Percentiles rank a stretch among this genome's conserved stretches.
phyloP scores from a whole-genome alignment of 1,139 yeast genomes.

The Suhomyces taliae region DNA sequence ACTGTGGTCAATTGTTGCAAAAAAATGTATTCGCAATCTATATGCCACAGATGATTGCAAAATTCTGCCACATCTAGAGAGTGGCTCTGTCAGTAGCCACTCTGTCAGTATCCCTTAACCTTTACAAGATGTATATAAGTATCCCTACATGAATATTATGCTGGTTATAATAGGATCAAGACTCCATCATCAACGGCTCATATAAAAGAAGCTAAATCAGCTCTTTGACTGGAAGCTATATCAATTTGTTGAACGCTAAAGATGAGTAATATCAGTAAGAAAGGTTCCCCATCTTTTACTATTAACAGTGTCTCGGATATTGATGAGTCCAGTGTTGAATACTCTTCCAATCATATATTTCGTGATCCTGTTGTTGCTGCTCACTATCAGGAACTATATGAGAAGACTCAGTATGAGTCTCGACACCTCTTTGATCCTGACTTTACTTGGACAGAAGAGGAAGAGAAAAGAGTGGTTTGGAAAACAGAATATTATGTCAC shows the following conservation, averaged over 20 bases:
- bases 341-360: conserved; percentile 9
- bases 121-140: no score
- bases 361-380: conserved; percentile 41
- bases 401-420: conserved; percentile 44
- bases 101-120: no score
- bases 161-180: no score
- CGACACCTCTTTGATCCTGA: conserved; percentile 45
- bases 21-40: not conserved
- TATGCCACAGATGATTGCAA: not conserved
- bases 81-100: no score
- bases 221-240: no score
- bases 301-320: not conserved
- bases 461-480: conserved; percentile 40
- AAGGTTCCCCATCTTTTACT: not conserved
- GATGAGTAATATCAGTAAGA: not conserved
- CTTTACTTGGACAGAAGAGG: conserved; percentile 44
- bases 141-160: no score
- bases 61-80: no score
- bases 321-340: not conserved
- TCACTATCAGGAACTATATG: conserved; percentile 40
- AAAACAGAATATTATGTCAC: conserved; percentile 48
- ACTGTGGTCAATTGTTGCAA: not conserved
- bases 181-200: no score
- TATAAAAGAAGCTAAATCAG: no score
- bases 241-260: not conserved